Conservation (phyloP, 306 rosid genomes). For the Vigna nakashimae region DNA sequence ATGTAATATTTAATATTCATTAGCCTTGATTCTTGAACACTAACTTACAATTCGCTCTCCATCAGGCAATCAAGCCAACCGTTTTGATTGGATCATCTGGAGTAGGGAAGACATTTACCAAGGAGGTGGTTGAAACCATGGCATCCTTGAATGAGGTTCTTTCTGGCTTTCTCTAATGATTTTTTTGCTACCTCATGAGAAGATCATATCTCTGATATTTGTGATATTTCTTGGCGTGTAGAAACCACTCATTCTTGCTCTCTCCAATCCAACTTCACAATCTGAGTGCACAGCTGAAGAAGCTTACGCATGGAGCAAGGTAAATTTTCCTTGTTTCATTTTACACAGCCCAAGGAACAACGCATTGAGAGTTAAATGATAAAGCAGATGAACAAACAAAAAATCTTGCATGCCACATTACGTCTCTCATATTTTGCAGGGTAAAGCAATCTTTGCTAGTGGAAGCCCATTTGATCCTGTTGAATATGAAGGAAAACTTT, state of each 20-base stretch:
- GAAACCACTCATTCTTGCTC: constrained; percentile 98
- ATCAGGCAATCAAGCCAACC: constrained; percentile 91
- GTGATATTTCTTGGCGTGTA: constrained; percentile 53
- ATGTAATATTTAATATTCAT: constrained; percentile 16
- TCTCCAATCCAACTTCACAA: constrained; percentile 96
- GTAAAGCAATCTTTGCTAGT: constrained; percentile 87
- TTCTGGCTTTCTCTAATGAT: constrained; percentile 30
- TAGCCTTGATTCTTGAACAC: constrained; percentile 1
- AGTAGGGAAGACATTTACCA: constrained; percentile 88
- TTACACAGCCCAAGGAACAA: constrained; percentile 24
- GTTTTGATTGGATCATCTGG: constrained; percentile 96
- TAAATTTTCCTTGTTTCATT: constrained; percentile 23
- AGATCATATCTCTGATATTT: constrained; percentile 34
- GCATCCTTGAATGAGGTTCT: constrained; percentile 81
- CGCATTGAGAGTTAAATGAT: not conserved
- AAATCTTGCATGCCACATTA: not conserved
- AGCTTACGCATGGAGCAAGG: constrained; percentile 98
- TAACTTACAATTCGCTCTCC: constrained; percentile 37
- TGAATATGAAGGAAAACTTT: constrained; percentile 67
- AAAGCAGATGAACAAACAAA: not conserved
- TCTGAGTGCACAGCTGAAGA: constrained; percentile 99
- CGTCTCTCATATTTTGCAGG: constrained; percentile 56
- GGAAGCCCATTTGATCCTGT: constrained; percentile 97
- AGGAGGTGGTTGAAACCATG: constrained; percentile 96
- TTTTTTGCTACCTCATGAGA: constrained; percentile 15